Evolutionary conservation across 257 asterid species (phyloP), one percentile per base, ranked within the genome.

Genomic region (Solanum verrucosum): DNA sequence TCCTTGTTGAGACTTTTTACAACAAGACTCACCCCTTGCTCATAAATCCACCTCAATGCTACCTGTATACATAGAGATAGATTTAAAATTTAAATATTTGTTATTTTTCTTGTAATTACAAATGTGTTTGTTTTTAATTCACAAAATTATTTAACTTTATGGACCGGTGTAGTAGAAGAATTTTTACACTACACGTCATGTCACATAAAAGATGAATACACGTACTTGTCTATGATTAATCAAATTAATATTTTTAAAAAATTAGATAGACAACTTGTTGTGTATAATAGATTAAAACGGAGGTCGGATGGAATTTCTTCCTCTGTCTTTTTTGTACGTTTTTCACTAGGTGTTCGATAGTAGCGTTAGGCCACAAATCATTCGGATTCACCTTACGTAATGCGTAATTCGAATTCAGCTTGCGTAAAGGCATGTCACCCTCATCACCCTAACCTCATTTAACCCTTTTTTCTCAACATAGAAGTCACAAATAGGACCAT

Each of bases 21-120:
- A 59, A 92, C 92, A 71, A 94, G 18, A 88, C 93, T 92, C 85
- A 87, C 95, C 49, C 93, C 94, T 90, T 92, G 94, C 91, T 95
- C 95, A 21, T 91, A 88, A 18, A 88, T 91, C 97, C 97, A 94
- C 71, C 96, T 87, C 86, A 95, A 38, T 1, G 97, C 95, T 44
- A 94, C 92, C 95, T 90, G 88, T 86, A 68, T 6, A 31, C 1
- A n/a, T 0, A 70, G 1, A 2, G 12, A 70, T 0, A 1, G 5
- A 70, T 70, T 29, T 8, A 70, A 31, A 29, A 70, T 70, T 70
- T 70, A 29, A n/a, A 65, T n/a, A 65, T 4, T 65, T 60, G 1
- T 23, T 42, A 42, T 23, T 9, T 23, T 65, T 42, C 27, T 23
- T 9, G 6, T 65, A 65, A n/a, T n/a, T 1, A 5, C 8, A n/a